phyloP scores from a whole-genome alignment of 2,329 filamentous ascomycete genomes.

The Grosmannia serpens region DNA sequence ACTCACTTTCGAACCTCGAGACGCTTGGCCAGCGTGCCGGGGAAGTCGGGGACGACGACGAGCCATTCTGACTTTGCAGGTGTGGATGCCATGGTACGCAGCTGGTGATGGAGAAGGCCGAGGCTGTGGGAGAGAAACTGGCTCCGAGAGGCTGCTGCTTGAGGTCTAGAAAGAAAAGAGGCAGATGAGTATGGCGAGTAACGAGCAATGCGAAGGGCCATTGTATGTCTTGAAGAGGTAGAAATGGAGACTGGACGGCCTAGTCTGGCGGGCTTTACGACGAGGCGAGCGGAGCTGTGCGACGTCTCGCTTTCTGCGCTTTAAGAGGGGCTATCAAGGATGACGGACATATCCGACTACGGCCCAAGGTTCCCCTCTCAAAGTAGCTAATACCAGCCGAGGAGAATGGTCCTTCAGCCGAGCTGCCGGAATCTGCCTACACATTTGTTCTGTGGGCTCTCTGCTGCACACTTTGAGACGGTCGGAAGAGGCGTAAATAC shows the following conservation, averaged over 20 bases:
- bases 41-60: conserved; percentile 56
- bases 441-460: no score
- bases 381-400: no score
- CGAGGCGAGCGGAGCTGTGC: neutral
- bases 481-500: no score
- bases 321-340: neutral
- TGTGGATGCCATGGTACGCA: conserved; percentile 19
- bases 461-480: no score
- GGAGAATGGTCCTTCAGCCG: neutral
- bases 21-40: conserved; percentile 47
- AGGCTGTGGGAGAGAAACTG: neutral
- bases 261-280: no score
- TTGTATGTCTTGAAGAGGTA: neutral
- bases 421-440: neutral
- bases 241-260: neutral
- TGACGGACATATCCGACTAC: neutral
- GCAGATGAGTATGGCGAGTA: neutral
- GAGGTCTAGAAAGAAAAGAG: neutral
- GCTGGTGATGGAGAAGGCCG: neutral
- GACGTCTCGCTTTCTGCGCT: neutral
- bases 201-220: conserved; percentile 1
- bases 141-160: neutral
- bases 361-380: neutral
- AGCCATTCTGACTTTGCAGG: conserved; percentile 48
- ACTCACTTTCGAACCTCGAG: conserved; percentile 48